Evolutionary conservation across 2,329 filamentous ascomycete species (phyloP), one percentile per base, ranked within the genome.

Genomic region (Ascochyta lentis): DNA sequence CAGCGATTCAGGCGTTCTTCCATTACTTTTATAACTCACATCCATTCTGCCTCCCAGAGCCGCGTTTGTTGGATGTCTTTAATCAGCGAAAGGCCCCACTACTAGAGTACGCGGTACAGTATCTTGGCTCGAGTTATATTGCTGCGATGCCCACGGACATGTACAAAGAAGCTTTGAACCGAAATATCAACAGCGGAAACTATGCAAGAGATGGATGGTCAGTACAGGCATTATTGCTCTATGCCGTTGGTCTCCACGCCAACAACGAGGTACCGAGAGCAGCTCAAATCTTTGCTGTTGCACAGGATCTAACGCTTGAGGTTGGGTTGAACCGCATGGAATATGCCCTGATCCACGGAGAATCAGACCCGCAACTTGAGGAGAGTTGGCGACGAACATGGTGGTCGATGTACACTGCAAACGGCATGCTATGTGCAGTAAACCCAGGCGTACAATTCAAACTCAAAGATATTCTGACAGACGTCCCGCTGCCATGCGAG

Each of bases 351-450:
- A 75, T 82, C 5, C 80, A 91, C 64, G 88, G 89, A 15, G 79
- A 82, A 26, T 85, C 86, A 5, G 85, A 89, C 56, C 81, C 85
- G 0, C 80, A 92, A 1, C 72, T 93, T 3, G 90, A 94, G 70
- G 93, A 97, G 75, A 91, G 89, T 71, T 89, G 91, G 85, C 85
- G 92, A 16, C 83, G 93, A 55, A 97, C 92, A 1, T 97, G 92
- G 92, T 97, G 93, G 93, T 92, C 85, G 65, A 68, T 91, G 35
- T 94, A 89, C 69, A 84, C 91, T n/a, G 84, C 91, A 13, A 92
- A 96, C 71, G 91, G 89, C 50, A 89, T 96, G 83, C 83, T 96
- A 63, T 90, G 91, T 5, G 91, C 90, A 3, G 87, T 96, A 63
- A 90, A 90, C 63, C 84, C 87, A 12, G 84, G 86, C 58, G 89